Conservation (phyloP, 2,329 filamentous ascomycete genomes). For the Paraphoma chrysanthemicola region DNA sequence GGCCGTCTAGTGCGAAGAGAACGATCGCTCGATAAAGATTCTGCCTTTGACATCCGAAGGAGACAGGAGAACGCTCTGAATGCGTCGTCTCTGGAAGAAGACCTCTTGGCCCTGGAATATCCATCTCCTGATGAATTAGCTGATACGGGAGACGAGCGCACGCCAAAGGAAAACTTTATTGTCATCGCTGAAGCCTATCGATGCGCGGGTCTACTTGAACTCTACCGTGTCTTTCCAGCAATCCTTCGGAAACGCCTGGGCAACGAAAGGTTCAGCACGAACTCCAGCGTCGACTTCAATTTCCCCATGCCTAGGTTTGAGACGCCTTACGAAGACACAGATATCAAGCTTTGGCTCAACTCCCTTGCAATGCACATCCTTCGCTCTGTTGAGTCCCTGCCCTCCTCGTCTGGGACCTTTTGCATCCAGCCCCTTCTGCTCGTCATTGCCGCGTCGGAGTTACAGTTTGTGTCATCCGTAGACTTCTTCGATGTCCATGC, state of each 20-base stretch:
- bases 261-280: constrained; percentile 29
- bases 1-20: constrained; percentile 53
- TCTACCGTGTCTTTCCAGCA: constrained; percentile 63
- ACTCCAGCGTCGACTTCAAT: constrained; percentile 34
- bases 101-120: constrained; percentile 55
- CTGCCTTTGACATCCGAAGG: constrained; percentile 36
- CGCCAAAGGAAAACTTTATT: constrained; percentile 61
- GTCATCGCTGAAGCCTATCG: constrained; percentile 62
- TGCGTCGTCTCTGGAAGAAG: constrained; percentile 54
- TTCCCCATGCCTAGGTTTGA: constrained; percentile 44
- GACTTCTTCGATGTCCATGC: constrained; percentile 48
- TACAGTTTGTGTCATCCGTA: constrained; percentile 53
- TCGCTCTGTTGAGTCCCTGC: constrained; percentile 57
- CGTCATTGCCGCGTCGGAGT: constrained; percentile 59
- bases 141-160: constrained; percentile 60
- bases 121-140: constrained; percentile 56
- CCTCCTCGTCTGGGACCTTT: constrained; percentile 60
- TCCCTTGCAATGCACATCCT: constrained; percentile 60
- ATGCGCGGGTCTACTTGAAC: constrained; percentile 59
- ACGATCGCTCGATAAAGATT: constrained; percentile 36
- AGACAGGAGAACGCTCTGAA: constrained; percentile 47
- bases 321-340: constrained; percentile 40
- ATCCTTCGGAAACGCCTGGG: constrained; percentile 55
- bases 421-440: constrained; percentile 62
- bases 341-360: constrained; percentile 55